phyloP scores from a whole-genome alignment of 495 filamentous ascomycete species.

The Lepraria neglecta region DNA sequence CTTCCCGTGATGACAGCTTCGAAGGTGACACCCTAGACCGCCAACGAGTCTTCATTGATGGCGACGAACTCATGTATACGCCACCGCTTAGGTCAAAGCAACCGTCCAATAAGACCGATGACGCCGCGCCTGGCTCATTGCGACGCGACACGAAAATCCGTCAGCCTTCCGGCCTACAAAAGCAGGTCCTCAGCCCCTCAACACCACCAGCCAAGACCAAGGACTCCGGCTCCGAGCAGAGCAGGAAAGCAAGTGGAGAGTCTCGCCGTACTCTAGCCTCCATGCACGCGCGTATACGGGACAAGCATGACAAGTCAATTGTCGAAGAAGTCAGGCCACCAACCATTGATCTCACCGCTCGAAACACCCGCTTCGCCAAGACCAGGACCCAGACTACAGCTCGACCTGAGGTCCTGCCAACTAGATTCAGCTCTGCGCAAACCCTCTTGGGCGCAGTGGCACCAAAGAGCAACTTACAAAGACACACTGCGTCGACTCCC shows the following conservation, averaged over 20 bases:
- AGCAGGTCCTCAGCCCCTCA: constrained; percentile 42
- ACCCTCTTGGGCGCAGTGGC: constrained; percentile 12
- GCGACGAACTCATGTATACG: constrained; percentile 39
- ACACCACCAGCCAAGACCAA: constrained; percentile 27
- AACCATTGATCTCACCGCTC: constrained; percentile 40
- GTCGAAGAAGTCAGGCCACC: constrained; percentile 48
- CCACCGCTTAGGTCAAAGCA: constrained; percentile 33
- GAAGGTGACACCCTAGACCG: constrained; percentile 41
- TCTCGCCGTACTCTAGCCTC: constrained; percentile 22
- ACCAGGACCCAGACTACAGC: constrained; percentile 16
- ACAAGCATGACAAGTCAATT: constrained; percentile 50
- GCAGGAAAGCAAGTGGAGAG: constrained; percentile 24
- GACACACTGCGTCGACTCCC: constrained; percentile 1
- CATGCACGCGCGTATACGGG: constrained; percentile 50
- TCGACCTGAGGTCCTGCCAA: constrained; percentile 18
- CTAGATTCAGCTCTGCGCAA: constrained; percentile 23
- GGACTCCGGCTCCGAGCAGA: constrained; percentile 29
- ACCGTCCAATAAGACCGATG: constrained; percentile 12
- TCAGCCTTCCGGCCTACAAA: constrained; percentile 37
- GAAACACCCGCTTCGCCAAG: constrained; percentile 52
- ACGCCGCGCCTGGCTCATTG: constrained; percentile 38
- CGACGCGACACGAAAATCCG: constrained; percentile 18
- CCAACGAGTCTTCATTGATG: constrained; percentile 42
- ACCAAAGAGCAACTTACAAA: constrained; percentile 12
- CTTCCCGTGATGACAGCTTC: constrained; percentile 17